These are phyloP conservation scores for Neophaeococcomyces aloes DNA, from an alignment of 2,329 filamentous ascomycete species.

Conservation along the genomic window DNA sequence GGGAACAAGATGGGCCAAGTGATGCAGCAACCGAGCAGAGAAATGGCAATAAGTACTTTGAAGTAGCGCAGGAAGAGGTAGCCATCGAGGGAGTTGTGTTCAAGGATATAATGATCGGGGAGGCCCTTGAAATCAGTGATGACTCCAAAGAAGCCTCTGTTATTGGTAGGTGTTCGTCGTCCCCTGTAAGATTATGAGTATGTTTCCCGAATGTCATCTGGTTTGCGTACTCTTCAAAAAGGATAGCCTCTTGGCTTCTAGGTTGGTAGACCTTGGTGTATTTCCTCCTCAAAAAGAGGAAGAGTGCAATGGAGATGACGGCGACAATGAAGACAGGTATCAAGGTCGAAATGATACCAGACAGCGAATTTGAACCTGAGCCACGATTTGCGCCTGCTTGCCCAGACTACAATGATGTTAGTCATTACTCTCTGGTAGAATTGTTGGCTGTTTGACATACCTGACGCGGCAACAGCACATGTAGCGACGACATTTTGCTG, in stretches of 20 bases:
- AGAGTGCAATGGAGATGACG: conserved; percentile 33
- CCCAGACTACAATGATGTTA: not conserved
- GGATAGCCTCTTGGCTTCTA: conserved; percentile 32
- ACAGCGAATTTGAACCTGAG: conserved; percentile 40
- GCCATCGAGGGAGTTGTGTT: conserved; percentile 81
- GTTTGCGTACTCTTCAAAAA: conserved; percentile 29
- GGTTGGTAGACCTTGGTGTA: conserved; percentile 38
- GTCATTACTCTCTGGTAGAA: too few species aligned
- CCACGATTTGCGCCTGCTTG: conserved; percentile 1
- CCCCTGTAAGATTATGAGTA: not conserved
- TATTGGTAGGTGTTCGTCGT: conserved; percentile 10
- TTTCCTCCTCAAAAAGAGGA: conserved; percentile 37
- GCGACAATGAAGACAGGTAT: conserved; percentile 37
- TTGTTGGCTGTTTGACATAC: not conserved
- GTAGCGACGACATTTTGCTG: too few species aligned
- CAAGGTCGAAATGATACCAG: conserved; percentile 39
- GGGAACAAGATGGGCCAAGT: conserved; percentile 86
- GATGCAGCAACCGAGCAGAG: conserved; percentile 68
- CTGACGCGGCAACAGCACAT: conserved; percentile 1
- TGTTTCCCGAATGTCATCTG: not conserved
- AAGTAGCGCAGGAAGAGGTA: conserved; percentile 87
- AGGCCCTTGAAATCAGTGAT: conserved; percentile 39
- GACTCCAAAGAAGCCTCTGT: conserved; percentile 15
- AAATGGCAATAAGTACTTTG: conserved; percentile 65
- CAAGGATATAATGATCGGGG: conserved; percentile 68